Evolutionary conservation across 2,329 filamentous ascomycete genomes (phyloP), one percentile per base, ranked within the genome.

Genomic region (Gnomoniopsis sp.): DNA sequence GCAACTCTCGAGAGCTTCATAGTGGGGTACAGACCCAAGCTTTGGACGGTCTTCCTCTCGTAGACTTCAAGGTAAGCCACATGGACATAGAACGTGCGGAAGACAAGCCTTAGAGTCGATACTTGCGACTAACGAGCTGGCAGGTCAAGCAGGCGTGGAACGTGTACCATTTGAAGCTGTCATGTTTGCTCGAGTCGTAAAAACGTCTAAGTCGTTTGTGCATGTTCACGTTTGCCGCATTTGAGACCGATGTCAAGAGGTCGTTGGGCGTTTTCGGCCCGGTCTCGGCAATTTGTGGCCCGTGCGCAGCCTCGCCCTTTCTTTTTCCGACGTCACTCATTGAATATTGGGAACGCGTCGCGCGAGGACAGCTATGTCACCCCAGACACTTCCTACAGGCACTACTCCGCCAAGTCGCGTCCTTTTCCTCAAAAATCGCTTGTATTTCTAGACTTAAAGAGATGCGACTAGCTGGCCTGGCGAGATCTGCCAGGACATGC

Each of bases 391-490:
- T 34, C 17, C 15, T 44, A 36, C 7, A 53, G 26, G 12, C 17
- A 12, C 14, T n/a, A 7, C 10, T 4, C 14, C 6, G 11, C 23
- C 6, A 14, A 43, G 17, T 30, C 17, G 11, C 23, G 21, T 8
- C 30, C 19, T 10, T 44, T 41, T 15, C 3, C 14, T n/a, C 14
- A 4, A 6, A 26, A 17, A 15, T 3, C 14, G 14, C 12, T 23
- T 38, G 21, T 19, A 11, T 23, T 17, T n/a, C 19, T 19, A n/a
- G 12, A 33, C 21, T 19, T 47, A 49, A 47, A 61, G 52, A 53
- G n/a, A 61, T 62, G 60, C 60, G 60, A n/a, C 34, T 51, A 55
- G 41, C 47, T 46, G 50, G 51, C 38, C 44, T 55, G 19, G 55
- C 58, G 14, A n/a, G 34, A 23, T 22, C 51, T 57, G 60, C 60